Evolutionary conservation across 805 yeast genomes (phyloP).

Genomic region (Tetrapisispora namnaoensis): DNA sequence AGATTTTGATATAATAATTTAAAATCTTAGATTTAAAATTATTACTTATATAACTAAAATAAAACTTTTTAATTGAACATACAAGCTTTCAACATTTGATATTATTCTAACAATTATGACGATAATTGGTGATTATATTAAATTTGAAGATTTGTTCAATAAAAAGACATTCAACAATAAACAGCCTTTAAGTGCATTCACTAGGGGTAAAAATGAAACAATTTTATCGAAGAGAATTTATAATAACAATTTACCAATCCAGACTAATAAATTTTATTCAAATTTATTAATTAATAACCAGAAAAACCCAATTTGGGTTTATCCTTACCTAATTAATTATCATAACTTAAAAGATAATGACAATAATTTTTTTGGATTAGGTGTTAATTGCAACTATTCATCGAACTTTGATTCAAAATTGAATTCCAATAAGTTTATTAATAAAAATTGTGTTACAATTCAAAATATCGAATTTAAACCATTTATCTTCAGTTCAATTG

Average conservation of each 20-base stretch:
- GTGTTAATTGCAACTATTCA: neutral
- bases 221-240: constrained; percentile 4
- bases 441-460: constrained; percentile 1
- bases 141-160: neutral
- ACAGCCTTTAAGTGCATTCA: constrained; percentile 37
- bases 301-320: constrained; percentile 66
- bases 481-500: constrained; percentile 31
- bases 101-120: neutral
- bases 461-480: constrained; percentile 34
- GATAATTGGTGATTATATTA: neutral
- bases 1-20: too few relatives aligned
- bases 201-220: constrained; percentile 33
- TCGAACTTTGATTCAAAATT: neutral
- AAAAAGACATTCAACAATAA: neutral
- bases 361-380: neutral
- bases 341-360: neutral
- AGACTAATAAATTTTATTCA: constrained; percentile 73
- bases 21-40: neutral
- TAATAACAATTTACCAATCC: constrained; percentile 39
- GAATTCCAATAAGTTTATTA: neutral
- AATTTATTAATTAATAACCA: constrained; percentile 61
- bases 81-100: neutral
- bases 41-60: neutral
- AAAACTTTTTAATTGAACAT: neutral
- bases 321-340: constrained; percentile 69